Percentiles rank a stretch among this genome's conserved stretches.
phyloP scores from a whole-genome alignment of 164 flowering plant genomes.

The Dillenia suffruticosa region DNA sequence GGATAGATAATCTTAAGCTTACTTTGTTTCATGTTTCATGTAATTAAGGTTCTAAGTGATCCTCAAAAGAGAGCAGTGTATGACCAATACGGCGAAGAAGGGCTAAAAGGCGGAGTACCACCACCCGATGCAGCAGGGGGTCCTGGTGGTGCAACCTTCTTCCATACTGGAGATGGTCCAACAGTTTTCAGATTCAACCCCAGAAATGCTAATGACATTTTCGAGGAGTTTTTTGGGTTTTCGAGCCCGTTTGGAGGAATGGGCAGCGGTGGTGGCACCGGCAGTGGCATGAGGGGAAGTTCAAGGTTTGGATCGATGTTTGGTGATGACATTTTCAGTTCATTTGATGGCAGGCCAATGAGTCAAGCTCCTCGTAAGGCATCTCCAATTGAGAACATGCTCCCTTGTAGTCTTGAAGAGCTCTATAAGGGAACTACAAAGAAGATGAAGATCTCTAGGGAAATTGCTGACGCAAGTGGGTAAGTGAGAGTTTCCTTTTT shows the following conservation, averaged over 20 bases:
- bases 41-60: slow-evolving; percentile 38
- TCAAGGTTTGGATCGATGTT: slow-evolving; percentile 26
- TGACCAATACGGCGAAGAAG: slow-evolving; percentile 48
- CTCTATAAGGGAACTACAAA: slow-evolving; percentile 44
- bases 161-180: slow-evolving; percentile 36
- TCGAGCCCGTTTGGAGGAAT: slow-evolving; percentile 29
- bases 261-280: slow-evolving; percentile 23
- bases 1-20: too few relatives aligned
- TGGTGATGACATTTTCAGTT: slow-evolving; percentile 27
- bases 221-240: slow-evolving; percentile 34
- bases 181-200: slow-evolving; percentile 37
- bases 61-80: slow-evolving; percentile 43
- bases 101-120: slow-evolving; percentile 40
- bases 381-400: slow-evolving; percentile 25
- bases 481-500: slow-evolving; percentile 30
- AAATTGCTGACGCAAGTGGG: slow-evolving; percentile 35
- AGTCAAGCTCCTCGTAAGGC: slow-evolving; percentile 28
- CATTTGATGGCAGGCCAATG: slow-evolving; percentile 20
- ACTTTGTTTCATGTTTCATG: background rate
- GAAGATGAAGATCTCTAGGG: slow-evolving; percentile 47
- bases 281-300: slow-evolving; percentile 19
- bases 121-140: slow-evolving; percentile 35
- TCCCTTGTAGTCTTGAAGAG: slow-evolving; percentile 44
- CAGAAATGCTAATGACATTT: slow-evolving; percentile 35
- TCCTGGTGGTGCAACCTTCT: slow-evolving; percentile 30